Conservation (phyloP, 2,329 filamentous ascomycete species). For the Cordyceps cicadae region DNA sequence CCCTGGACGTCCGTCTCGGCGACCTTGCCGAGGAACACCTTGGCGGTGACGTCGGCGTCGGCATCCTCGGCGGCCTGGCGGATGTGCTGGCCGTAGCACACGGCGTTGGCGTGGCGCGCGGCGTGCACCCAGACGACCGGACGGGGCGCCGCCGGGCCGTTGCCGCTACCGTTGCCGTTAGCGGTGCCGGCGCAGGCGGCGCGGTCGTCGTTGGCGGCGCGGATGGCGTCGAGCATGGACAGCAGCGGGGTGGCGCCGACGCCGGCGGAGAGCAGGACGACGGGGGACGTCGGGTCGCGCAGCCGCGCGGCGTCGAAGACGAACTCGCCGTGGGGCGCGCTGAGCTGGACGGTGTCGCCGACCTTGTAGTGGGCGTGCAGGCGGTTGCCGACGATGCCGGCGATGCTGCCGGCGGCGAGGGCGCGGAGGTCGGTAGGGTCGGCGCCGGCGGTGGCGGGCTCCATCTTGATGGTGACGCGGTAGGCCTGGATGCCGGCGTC, state of each 20-base stretch:
- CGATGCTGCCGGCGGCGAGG: constrained; percentile 25
- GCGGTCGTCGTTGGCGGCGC: constrained; percentile 31
- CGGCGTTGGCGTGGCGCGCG: constrained; percentile 39
- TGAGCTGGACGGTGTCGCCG: constrained; percentile 47
- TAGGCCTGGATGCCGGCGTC: constrained; percentile 36
- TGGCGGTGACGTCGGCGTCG: constrained; percentile 15
- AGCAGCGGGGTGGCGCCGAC: constrained; percentile 61
- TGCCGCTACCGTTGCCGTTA: background rate
- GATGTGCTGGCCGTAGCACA: constrained; percentile 49
- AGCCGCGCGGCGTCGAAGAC: constrained; percentile 42
- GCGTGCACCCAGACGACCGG: constrained; percentile 57
- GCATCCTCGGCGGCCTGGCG: constrained; percentile 28
- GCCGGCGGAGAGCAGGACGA: constrained; percentile 60
- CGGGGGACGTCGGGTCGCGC: constrained; percentile 35
- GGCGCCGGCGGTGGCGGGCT: constrained; percentile 25
- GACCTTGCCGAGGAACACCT: constrained; percentile 48
- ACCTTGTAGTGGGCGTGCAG: constrained; percentile 40
- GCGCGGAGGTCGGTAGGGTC: constrained; percentile 20
- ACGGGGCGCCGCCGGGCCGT: constrained; percentile 26
- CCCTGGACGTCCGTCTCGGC: constrained; percentile 34
- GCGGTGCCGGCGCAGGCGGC: constrained; percentile 37
- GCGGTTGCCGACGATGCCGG: constrained; percentile 45
- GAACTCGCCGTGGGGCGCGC: constrained; percentile 53
- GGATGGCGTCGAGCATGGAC: constrained; percentile 53
- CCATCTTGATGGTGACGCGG: constrained; percentile 67